These are phyloP conservation scores for Gossypium ekmanianum DNA, from an alignment of 345 rosid species.

Conservation along the genomic window DNA sequence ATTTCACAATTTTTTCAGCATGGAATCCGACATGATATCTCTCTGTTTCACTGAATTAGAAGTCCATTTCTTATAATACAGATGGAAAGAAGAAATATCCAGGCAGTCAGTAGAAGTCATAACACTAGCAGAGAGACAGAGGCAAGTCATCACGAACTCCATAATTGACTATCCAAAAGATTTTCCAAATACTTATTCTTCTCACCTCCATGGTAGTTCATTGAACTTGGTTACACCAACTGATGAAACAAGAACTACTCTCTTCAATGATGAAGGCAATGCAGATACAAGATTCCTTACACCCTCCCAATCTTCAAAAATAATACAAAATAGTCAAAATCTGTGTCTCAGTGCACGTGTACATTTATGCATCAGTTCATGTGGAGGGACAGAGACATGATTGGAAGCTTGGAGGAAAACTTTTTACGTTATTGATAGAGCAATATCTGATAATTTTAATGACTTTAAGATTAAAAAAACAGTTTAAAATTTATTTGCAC, in stretches of 20 bases:
- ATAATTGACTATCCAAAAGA: neutral
- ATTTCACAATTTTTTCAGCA: neutral
- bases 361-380: neutral
- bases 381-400: neutral
- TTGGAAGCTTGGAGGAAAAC: neutral
- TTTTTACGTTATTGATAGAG: neutral
- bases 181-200: neutral
- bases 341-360: neutral
- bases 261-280: conserved; percentile 66
- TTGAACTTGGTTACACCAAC: conserved; percentile 85
- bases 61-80: neutral
- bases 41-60: neutral
- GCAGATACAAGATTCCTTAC: conserved; percentile 81
- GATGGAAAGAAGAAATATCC: neutral
- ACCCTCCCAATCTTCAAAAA: conserved; percentile 84
- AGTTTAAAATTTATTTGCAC: neutral
- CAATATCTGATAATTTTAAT: neutral
- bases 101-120: too few species aligned
- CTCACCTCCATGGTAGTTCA: conserved; percentile 95
- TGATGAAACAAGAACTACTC: conserved; percentile 87
- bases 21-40: neutral
- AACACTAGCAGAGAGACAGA: neutral
- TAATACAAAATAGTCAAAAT: conserved; percentile 17
- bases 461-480: neutral
- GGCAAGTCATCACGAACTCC: neutral